These are phyloP conservation scores for Heterobasidion parviporum DNA, from an alignment of 1,284 basidiomycete species.

Conservation along the genomic window DNA sequence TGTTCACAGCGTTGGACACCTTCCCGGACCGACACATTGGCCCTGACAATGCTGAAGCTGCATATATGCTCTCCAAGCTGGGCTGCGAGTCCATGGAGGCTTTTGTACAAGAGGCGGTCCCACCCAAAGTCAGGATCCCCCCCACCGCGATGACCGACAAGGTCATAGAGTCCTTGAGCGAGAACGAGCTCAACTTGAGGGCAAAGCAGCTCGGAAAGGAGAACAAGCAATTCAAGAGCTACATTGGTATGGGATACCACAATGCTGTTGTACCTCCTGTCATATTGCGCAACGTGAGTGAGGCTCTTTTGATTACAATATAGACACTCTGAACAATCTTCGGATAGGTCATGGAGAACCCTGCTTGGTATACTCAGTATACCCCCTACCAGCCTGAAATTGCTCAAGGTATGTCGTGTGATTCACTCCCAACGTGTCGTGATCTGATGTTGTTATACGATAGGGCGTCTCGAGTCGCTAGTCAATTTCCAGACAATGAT, in stretches of 20 bases:
- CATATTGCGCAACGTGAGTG: slow-evolving; percentile 78
- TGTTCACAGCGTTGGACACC: slow-evolving; percentile 80
- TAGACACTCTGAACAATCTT: neutral
- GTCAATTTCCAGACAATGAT: slow-evolving; percentile 98
- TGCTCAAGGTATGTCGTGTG: slow-evolving; percentile 62
- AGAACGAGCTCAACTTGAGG: slow-evolving; percentile 75
- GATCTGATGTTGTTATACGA: slow-evolving; percentile 1
- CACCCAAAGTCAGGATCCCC: slow-evolving; percentile 69
- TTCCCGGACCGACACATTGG: slow-evolving; percentile 88
- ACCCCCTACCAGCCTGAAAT: slow-evolving; percentile 94
- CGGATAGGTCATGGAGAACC: slow-evolving; percentile 84
- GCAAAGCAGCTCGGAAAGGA: slow-evolving; percentile 70
- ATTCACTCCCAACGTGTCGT: neutral
- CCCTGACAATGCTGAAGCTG: slow-evolving; percentile 69
- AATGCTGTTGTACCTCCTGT: slow-evolving; percentile 91
- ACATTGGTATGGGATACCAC: slow-evolving; percentile 98
- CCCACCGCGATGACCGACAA: slow-evolving; percentile 54
- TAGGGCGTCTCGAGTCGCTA: slow-evolving; percentile 90
- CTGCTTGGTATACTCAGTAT: slow-evolving; percentile 97
- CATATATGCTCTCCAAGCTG: slow-evolving; percentile 71
- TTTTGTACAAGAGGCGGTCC: slow-evolving; percentile 78
- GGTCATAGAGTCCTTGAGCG: slow-evolving; percentile 72
- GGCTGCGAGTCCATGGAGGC: slow-evolving; percentile 84
- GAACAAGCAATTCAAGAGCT: slow-evolving; percentile 85
- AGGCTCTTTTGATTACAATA: neutral